Evolutionary conservation across 1,284 basidiomycete genomes (phyloP).

Genomic region (Mrakiaceae sp.): DNA sequence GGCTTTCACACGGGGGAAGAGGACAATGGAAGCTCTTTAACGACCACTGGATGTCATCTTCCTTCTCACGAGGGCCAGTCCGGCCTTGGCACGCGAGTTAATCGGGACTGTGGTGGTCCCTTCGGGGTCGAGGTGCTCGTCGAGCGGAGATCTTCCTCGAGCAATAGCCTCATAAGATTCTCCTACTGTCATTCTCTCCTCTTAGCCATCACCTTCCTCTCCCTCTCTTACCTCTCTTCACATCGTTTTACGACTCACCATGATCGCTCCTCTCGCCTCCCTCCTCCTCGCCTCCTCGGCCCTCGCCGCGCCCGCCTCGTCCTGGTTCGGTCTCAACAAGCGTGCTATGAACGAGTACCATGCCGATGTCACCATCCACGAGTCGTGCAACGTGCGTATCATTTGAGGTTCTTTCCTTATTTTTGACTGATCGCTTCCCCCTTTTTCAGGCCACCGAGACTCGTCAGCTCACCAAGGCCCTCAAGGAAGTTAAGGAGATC

Average conservation of each 20-base stretch:
- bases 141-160: no score
- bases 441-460: slow-evolving; percentile 24
- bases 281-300: slow-evolving; percentile 20
- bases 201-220: background rate
- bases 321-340: slow-evolving; percentile 15
- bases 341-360: slow-evolving; percentile 24
- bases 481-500: slow-evolving; percentile 31
- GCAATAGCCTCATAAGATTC: background rate
- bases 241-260: slow-evolving; percentile 13
- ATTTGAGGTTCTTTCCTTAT: background rate
- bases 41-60: no score
- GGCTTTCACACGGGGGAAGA: no score
- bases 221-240: background rate
- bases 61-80: no score
- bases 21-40: no score
- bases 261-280: slow-evolving; percentile 20
- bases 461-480: slow-evolving; percentile 29
- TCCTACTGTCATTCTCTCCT: background rate
- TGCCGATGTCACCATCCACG: slow-evolving; percentile 32
- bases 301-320: slow-evolving; percentile 2
- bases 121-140: no score
- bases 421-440: background rate
- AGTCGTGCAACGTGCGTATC: slow-evolving; percentile 29
- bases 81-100: no score
- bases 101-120: no score